A percentile compares a stretch with the other conserved stretches of the same genome.
These are phyloP conservation scores for Leccinellum albellum DNA, from an alignment of 768 basidiomycete genomes.

Conservation along the genomic window DNA sequence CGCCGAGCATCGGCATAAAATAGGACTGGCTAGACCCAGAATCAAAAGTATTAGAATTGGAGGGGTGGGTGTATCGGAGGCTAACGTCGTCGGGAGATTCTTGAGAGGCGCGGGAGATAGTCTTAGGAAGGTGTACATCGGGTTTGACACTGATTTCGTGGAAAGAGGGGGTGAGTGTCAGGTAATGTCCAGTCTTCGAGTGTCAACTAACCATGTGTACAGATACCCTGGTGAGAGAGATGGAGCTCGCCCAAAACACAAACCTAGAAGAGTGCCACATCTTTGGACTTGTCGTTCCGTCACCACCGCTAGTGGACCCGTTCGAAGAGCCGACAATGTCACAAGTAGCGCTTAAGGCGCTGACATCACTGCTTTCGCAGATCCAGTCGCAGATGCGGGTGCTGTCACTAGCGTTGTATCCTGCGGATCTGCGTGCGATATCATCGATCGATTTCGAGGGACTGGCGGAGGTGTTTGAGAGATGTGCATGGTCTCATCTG, in stretches of 20 bases:
- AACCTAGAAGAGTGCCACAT: slow-evolving; percentile 29
- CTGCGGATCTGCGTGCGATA: slow-evolving; percentile 30
- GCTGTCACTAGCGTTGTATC: slow-evolving; percentile 30
- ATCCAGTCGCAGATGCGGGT: slow-evolving; percentile 29
- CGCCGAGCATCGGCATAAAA: slow-evolving; percentile 9
- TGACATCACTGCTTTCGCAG: slow-evolving; percentile 26
- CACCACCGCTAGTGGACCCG: slow-evolving; percentile 25
- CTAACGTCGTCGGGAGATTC: slow-evolving; percentile 25
- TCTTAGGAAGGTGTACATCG: slow-evolving; percentile 26
- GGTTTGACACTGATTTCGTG: slow-evolving; percentile 30
- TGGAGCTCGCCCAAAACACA: slow-evolving; percentile 24
- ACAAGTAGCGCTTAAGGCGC: slow-evolving; percentile 16
- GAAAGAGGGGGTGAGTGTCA: slow-evolving; percentile 27
- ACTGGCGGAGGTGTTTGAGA: slow-evolving; percentile 21
- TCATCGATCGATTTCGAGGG: slow-evolving; percentile 29
- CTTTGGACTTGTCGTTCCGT: slow-evolving; percentile 31
- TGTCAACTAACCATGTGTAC: slow-evolving; percentile 8
- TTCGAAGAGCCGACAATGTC: slow-evolving; percentile 13
- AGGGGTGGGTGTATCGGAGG: slow-evolving; percentile 25
- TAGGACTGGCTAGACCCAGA: slow-evolving; percentile 1
- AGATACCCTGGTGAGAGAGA: slow-evolving; percentile 27
- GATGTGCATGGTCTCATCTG: slow-evolving; percentile 18
- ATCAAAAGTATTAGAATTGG: slow-evolving; percentile 28
- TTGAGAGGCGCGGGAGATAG: slow-evolving; percentile 18
- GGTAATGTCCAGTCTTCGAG: too few species aligned